These are phyloP conservation scores for Blastobotrys malaysiensis DNA, from an alignment of 1,139 yeast species.

Conservation along the genomic window DNA sequence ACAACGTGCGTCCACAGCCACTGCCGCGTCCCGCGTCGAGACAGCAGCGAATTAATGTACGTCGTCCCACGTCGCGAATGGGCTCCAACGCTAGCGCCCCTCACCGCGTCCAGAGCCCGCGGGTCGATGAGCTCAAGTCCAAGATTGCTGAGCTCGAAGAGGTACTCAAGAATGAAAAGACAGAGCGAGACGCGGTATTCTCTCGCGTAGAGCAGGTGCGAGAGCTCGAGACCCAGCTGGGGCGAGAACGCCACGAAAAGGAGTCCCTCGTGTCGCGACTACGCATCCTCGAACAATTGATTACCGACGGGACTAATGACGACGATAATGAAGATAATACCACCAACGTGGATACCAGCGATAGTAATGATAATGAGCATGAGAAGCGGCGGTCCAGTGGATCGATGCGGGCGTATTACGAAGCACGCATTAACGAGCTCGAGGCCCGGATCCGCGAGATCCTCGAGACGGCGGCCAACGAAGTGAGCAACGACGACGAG, in stretches of 20 bases:
- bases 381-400: conserved; percentile 6
- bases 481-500: conserved; percentile 4
- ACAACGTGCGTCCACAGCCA: conserved; percentile 1
- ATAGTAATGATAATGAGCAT: not conserved
- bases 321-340: not conserved
- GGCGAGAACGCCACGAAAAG: conserved; percentile 22
- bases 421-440: conserved; percentile 18
- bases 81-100: conserved; percentile 13
- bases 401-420: conserved; percentile 12
- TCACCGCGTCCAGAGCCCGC: conserved; percentile 12
- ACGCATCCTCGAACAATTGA: conserved; percentile 3
- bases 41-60: conserved; percentile 10
- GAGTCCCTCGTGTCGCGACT: conserved; percentile 17
- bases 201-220: conserved; percentile 23
- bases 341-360: not conserved
- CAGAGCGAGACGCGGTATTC: conserved; percentile 25
- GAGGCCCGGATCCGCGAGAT: conserved; percentile 15
- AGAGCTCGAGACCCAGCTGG: conserved; percentile 22
- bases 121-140: conserved; percentile 29
- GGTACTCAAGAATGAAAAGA: conserved; percentile 26
- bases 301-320: conserved; percentile 1
- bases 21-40: conserved; percentile 15
- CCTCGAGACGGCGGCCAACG: conserved; percentile 7
- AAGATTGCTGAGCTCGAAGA: conserved; percentile 30
- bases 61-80: conserved; percentile 18